Percentiles rank a stretch among this genome's conserved stretches.
Evolutionary conservation across 768 basidiomycete species (phyloP).

Genomic region (Clitopilus passeckerianus): DNA sequence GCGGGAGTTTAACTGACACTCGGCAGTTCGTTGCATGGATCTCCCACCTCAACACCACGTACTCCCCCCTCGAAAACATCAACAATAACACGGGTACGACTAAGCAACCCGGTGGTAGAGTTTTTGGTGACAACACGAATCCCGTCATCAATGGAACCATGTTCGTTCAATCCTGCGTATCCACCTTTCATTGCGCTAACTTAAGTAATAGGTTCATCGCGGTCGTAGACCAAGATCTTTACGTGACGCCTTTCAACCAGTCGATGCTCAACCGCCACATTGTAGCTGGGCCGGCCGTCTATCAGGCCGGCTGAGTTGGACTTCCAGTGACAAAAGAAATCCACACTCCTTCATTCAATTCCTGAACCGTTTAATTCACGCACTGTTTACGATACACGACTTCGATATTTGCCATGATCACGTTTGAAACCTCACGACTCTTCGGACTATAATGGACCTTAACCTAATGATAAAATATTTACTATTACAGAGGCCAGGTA

Average conservation of each 20-base stretch:
- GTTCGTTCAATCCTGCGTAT: slow-evolving; percentile 15
- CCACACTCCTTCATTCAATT: not conserved
- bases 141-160: slow-evolving; percentile 50
- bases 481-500: too few species aligned
- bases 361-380: not conserved
- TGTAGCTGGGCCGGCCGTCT: slow-evolving; percentile 51
- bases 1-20: not conserved
- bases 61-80: slow-evolving; percentile 40
- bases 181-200: not conserved
- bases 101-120: slow-evolving; percentile 40
- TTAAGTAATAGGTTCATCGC: slow-evolving; percentile 35
- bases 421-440: too few species aligned
- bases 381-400: too few species aligned
- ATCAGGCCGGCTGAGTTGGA: slow-evolving; percentile 34
- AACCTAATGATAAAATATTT: too few species aligned
- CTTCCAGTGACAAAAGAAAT: too few species aligned
- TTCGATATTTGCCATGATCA: too few species aligned
- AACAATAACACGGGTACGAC: slow-evolving; percentile 40
- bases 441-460: too few species aligned
- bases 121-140: slow-evolving; percentile 34
- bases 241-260: slow-evolving; percentile 56
- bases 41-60: slow-evolving; percentile 57
- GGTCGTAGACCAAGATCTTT: slow-evolving; percentile 42
- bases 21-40: slow-evolving; percentile 53
- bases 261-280: slow-evolving; percentile 46